Percentiles rank a stretch among this genome's conserved stretches.
Evolutionary conservation across 2,329 filamentous ascomycete genomes (phyloP).

Genomic region (Saccharata proteae): DNA sequence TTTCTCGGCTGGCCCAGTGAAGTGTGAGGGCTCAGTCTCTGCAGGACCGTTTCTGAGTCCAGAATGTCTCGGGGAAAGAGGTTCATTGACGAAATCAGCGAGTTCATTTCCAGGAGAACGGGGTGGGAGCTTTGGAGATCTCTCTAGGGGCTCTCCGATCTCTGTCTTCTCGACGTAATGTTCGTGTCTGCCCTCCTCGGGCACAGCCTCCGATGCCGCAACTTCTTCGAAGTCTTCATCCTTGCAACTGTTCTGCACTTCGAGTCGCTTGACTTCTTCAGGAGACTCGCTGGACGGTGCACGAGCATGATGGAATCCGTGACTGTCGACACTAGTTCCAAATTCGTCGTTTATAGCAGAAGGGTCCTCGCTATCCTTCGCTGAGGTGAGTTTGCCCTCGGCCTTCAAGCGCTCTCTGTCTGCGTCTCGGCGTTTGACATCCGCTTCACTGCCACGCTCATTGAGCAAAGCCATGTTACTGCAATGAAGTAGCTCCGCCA

Average conservation of each 20-base stretch:
- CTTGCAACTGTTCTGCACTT: slow-evolving; percentile 70
- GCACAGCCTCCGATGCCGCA: slow-evolving; percentile 53
- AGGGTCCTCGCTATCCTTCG: slow-evolving; percentile 42
- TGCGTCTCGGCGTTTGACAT: slow-evolving; percentile 66
- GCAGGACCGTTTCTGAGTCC: slow-evolving; percentile 11
- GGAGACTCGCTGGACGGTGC: slow-evolving; percentile 39
- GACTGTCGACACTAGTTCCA: slow-evolving; percentile 39
- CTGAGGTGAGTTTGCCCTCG: slow-evolving; percentile 59
- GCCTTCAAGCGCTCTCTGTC: slow-evolving; percentile 69
- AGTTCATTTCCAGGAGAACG: slow-evolving; percentile 43
- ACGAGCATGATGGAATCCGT: slow-evolving; percentile 39
- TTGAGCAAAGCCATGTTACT: slow-evolving; percentile 98
- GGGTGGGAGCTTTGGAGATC: slow-evolving; percentile 33
- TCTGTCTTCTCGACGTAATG: slow-evolving; percentile 45
- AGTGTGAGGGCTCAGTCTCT: slow-evolving; percentile 1
- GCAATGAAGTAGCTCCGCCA: slow-evolving; percentile 94
- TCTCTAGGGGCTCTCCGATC: slow-evolving; percentile 24
- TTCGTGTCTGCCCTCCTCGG: slow-evolving; percentile 44
- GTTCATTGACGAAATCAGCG: slow-evolving; percentile 71
- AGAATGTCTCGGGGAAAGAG: slow-evolving; percentile 46
- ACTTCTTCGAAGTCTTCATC: slow-evolving; percentile 95
- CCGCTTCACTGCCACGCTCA: slow-evolving; percentile 76
- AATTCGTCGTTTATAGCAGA: slow-evolving; percentile 37
- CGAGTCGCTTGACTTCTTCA: slow-evolving; percentile 58
- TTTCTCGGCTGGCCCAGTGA: slow-evolving; percentile 14